Evolutionary conservation across 2,329 filamentous ascomycete species (phyloP).

Genomic region (Colletotrichum sp.): DNA sequence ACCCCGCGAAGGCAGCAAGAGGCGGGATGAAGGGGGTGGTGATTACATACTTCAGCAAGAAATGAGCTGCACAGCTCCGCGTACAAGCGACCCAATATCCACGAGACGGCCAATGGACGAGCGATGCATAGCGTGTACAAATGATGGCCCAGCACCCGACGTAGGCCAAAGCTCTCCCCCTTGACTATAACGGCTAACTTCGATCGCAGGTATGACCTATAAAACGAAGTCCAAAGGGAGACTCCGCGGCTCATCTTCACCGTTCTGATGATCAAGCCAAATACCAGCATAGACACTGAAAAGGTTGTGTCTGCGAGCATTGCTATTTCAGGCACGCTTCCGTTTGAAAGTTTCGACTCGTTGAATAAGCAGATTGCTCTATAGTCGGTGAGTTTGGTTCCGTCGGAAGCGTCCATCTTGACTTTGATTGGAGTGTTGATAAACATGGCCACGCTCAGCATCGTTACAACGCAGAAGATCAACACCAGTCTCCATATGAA

Average conservation of each 20-base stretch:
- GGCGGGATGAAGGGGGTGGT: accelerated
- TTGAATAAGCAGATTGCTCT: neutral
- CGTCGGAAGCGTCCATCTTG: neutral
- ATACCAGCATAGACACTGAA: neutral
- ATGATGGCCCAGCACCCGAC: neutral
- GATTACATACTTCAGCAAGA: neutral
- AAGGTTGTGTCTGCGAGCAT: neutral
- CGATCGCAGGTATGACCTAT: accelerated
- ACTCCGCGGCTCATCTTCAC: neutral
- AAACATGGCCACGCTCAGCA: neutral
- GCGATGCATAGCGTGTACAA: neutral
- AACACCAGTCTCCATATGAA: neutral
- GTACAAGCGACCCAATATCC: neutral
- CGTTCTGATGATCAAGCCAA: neutral
- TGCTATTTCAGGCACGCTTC: neutral
- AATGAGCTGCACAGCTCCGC: neutral
- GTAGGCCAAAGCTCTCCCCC: neutral
- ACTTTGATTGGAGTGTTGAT: neutral
- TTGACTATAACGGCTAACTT: neutral
- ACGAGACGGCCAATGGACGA: neutral
- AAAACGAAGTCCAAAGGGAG: accelerated
- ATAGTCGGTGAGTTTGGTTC: neutral
- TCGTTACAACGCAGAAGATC: neutral
- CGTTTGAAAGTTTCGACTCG: neutral
- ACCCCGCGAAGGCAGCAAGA: accelerated